phyloP scores from a whole-genome alignment of 2,329 filamentous ascomycete species.

The Exophiala lecanii-corni region DNA sequence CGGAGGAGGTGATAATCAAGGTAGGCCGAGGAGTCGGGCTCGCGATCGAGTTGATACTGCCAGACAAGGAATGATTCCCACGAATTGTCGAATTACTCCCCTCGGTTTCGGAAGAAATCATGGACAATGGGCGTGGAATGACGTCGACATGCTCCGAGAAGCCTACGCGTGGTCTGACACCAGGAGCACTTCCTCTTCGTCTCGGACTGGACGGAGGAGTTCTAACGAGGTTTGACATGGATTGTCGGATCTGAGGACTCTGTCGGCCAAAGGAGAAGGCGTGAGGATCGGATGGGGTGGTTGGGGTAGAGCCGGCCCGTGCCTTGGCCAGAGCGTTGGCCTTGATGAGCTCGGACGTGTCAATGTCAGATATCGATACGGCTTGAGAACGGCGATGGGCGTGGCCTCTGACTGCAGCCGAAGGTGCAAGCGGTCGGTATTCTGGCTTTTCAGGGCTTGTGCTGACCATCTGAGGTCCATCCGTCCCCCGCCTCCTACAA shows the following conservation, averaged over 20 bases:
- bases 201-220: conserved; percentile 23
- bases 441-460: conserved; percentile 35
- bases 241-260: conserved; percentile 24
- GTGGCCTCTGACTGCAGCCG: conserved; percentile 59
- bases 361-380: conserved; percentile 76
- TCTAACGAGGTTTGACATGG: conserved; percentile 20
- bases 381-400: conserved; percentile 75
- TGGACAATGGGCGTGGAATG: conserved; percentile 74
- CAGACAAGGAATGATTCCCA: conserved; percentile 67
- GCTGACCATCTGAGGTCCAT: conserved; percentile 37
- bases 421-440: conserved; percentile 32
- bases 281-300: conserved; percentile 41
- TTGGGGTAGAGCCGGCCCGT: conserved; percentile 57
- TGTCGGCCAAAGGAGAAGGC: conserved; percentile 28
- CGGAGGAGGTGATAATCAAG: conserved; percentile 18
- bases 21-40: conserved; percentile 51
- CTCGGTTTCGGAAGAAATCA: conserved; percentile 79
- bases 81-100: conserved; percentile 67
- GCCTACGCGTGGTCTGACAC: conserved; percentile 59
- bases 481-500: conserved; percentile 61
- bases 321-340: conserved; percentile 51
- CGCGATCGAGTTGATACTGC: conserved; percentile 70
- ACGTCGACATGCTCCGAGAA: conserved; percentile 83
- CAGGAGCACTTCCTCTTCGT: conserved; percentile 32
- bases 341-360: conserved; percentile 57